A percentile compares a stretch with the other conserved stretches of the same genome.
Conservation (phyloP, 2,329 filamentous ascomycete species). For the Beauveria rudraprayagi region DNA sequence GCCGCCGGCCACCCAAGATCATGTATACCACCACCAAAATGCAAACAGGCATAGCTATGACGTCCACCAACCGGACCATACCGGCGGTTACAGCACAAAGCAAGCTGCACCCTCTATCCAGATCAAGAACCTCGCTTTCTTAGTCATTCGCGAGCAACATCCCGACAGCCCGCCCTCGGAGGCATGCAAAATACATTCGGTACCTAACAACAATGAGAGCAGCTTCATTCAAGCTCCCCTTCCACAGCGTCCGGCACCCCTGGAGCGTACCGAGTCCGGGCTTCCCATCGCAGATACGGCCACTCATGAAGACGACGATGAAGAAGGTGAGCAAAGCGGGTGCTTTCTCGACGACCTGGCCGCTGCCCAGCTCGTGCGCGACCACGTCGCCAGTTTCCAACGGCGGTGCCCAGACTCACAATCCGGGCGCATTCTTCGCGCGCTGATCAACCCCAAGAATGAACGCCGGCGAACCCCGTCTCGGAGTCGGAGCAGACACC, state of each 20-base stretch:
- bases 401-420: conserved; percentile 41
- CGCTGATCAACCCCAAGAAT: conserved; percentile 41
- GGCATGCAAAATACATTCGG: not conserved
- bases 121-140: conserved; percentile 27
- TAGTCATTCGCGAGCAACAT: conserved; percentile 30
- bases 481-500: not conserved
- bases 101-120: conserved; percentile 20
- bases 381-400: conserved; percentile 36
- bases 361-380: conserved; percentile 41
- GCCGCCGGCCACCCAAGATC: not conserved
- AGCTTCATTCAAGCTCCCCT: conserved; percentile 12
- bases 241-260: conserved; percentile 17
- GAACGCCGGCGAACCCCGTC: not conserved
- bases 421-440: conserved; percentile 49
- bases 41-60: conserved; percentile 1
- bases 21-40: conserved; percentile 11
- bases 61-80: conserved; percentile 2
- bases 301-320: conserved; percentile 20
- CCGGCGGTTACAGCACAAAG: conserved; percentile 7
- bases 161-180: not conserved
- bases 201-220: conserved; percentile 3
- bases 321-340: conserved; percentile 15
- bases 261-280: conserved; percentile 44
- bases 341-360: conserved; percentile 35
- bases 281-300: conserved; percentile 37